Conservation (phyloP, 306 rosid species). For the Rosa multiflora region DNA sequence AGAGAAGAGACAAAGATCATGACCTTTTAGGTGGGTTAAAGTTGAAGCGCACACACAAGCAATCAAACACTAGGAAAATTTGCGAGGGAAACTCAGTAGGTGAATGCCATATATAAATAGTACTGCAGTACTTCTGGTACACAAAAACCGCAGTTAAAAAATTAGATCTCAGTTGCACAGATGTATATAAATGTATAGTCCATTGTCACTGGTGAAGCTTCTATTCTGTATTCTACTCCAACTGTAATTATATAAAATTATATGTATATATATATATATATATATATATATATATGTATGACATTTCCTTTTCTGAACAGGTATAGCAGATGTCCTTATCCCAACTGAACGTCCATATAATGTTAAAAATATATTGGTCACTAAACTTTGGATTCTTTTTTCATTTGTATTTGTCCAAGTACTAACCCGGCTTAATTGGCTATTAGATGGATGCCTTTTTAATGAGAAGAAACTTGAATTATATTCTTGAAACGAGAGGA, state of each 20-base stretch:
- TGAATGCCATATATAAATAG: not conserved
- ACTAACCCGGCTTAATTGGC: not conserved
- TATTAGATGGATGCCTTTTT: not conserved
- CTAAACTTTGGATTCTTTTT: slow-evolving; percentile 12
- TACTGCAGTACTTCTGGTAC: not conserved
- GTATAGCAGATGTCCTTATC: slow-evolving; percentile 4
- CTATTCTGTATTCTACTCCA: not conserved
- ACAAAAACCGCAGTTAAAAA: not conserved
- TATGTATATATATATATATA: no score
- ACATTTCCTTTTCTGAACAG: slow-evolving; percentile 8
- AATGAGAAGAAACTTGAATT: not conserved
- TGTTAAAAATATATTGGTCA: not conserved
- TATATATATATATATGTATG: not conserved
- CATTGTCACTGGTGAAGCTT: slow-evolving; percentile 6
- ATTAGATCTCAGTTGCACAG: not conserved
- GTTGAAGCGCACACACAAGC: not conserved
- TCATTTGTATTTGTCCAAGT: not conserved
- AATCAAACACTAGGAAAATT: not conserved
- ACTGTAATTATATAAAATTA: not conserved
- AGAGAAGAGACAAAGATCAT: not conserved
- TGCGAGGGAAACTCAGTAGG: not conserved
- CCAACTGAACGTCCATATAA: slow-evolving; percentile 2
- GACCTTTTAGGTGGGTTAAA: not conserved
- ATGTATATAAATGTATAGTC: not conserved
- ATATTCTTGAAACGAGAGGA: not conserved